Conservation (phyloP, 2,329 filamentous ascomycete species). For the Diaporthe sp. region DNA sequence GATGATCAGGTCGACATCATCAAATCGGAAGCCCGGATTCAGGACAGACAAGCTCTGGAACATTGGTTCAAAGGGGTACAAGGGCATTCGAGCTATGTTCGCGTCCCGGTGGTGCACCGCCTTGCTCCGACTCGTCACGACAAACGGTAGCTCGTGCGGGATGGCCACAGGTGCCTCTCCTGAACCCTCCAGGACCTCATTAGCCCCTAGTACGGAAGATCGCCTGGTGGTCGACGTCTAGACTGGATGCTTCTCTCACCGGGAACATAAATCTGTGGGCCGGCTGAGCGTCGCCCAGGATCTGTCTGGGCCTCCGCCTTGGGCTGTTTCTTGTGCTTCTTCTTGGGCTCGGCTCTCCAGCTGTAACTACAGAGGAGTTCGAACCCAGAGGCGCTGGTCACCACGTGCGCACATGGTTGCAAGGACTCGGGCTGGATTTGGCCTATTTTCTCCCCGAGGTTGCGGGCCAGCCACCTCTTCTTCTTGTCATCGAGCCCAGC, state of each 20-base stretch:
- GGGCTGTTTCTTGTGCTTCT: not conserved
- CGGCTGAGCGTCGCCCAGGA: not conserved
- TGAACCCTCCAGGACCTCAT: not conserved
- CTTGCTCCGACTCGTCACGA: not conserved
- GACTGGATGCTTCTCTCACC: slow-evolving; percentile 16
- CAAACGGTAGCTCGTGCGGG: slow-evolving; percentile 17
- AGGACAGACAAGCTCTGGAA: slow-evolving; percentile 48
- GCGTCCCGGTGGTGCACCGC: slow-evolving; percentile 18
- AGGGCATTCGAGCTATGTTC: slow-evolving; percentile 36
- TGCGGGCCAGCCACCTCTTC: slow-evolving; percentile 33
- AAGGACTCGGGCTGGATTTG: not conserved
- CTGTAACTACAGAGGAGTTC: slow-evolving; percentile 40
- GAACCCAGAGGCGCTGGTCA: slow-evolving; percentile 33
- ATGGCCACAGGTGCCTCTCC: slow-evolving; percentile 31
- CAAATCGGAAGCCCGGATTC: slow-evolving; percentile 46
- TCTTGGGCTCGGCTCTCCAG: slow-evolving; percentile 26
- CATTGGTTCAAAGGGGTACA: slow-evolving; percentile 48
- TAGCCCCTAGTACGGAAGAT: not conserved
- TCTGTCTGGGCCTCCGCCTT: not conserved
- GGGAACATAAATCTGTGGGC: slow-evolving; percentile 36
- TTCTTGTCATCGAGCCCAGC: slow-evolving; percentile 19
- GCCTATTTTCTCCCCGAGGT: slow-evolving; percentile 31
- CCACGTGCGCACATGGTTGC: slow-evolving; percentile 23
- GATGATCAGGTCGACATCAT: slow-evolving; percentile 49
- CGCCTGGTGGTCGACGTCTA: not conserved